These are phyloP conservation scores for Rhodomyrtus psidioides DNA, from an alignment of 441 rosid species.

Conservation along the genomic window DNA sequence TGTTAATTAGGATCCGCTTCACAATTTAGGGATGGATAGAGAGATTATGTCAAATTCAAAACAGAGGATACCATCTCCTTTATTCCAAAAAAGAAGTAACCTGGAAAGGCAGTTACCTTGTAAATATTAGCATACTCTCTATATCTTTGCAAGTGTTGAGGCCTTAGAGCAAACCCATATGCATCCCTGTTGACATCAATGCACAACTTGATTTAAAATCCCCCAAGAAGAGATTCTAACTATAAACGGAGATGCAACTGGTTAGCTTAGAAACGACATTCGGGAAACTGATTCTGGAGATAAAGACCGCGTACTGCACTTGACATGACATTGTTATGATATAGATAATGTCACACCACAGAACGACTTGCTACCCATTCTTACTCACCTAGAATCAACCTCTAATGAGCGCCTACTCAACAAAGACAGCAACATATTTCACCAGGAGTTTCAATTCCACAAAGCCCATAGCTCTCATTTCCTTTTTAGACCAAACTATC, in stretches of 20 bases:
- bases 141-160: slow-evolving; percentile 60
- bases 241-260: neutral
- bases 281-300: neutral
- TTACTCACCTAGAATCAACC: slow-evolving; percentile 76
- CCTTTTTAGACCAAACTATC: slow-evolving; percentile 16
- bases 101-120: slow-evolving; percentile 19
- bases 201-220: neutral
- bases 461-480: slow-evolving; percentile 49
- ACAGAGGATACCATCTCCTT: neutral
- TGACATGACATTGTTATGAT: neutral
- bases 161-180: slow-evolving; percentile 69
- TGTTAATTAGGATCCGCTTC: neutral
- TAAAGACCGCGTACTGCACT: neutral
- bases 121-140: slow-evolving; percentile 40
- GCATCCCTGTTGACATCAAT: slow-evolving; percentile 39
- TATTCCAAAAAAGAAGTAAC: neutral
- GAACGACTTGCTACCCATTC: neutral
- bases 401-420: slow-evolving; percentile 90
- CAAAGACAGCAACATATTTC: slow-evolving; percentile 94
- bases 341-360: neutral
- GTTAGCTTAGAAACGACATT: neutral
- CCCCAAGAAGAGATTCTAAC: neutral
- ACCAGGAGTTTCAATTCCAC: slow-evolving; percentile 36
- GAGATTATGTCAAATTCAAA: neutral
- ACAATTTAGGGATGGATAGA: neutral